Conservation (phyloP, 208 protist genomes). For the Trypanosoma vivax region DNA sequence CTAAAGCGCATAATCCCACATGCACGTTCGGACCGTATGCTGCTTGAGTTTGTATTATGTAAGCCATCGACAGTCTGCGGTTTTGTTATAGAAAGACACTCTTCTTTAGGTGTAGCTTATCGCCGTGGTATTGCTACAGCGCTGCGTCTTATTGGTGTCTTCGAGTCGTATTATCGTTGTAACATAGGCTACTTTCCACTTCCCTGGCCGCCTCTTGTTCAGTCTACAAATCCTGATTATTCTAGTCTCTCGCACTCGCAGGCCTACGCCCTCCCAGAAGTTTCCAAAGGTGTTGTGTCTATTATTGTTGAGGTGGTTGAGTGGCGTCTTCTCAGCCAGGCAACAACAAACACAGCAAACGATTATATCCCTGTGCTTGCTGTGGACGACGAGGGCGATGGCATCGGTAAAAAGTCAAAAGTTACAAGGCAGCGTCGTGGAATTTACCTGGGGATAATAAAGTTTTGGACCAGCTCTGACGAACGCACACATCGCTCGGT, state of each 20-base stretch:
- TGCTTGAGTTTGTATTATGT: conserved; percentile 26
- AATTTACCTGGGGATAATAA: conserved; percentile 17
- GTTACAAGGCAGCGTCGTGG: background rate
- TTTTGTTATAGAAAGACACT: conserved; percentile 21
- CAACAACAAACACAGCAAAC: background rate
- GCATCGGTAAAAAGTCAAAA: background rate
- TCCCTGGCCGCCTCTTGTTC: conserved; percentile 19
- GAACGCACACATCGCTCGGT: conserved; percentile 7
- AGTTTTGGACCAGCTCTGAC: conserved; percentile 23
- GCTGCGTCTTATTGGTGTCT: conserved; percentile 18
- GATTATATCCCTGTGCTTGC: background rate
- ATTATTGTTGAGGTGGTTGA: conserved; percentile 21
- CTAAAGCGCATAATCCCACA: conserved; percentile 1
- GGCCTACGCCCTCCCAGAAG: conserved; percentile 10
- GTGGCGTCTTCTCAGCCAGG: conserved; percentile 8
- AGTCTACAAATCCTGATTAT: too few species aligned
- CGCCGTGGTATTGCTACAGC: conserved; percentile 14
- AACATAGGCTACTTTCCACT: conserved; percentile 17
- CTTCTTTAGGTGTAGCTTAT: background rate
- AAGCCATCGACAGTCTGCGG: conserved; percentile 19
- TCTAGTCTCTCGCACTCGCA: too few species aligned
- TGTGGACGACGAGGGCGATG: background rate
- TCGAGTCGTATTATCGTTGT: conserved; percentile 6
- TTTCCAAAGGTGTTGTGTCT: conserved; percentile 10
- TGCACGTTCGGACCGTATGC: background rate